A percentile compares a stretch with the other conserved stretches of the same genome.
These are phyloP conservation scores for Vigna nakashimae DNA, from an alignment of 306 rosid genomes.

Conservation along the genomic window DNA sequence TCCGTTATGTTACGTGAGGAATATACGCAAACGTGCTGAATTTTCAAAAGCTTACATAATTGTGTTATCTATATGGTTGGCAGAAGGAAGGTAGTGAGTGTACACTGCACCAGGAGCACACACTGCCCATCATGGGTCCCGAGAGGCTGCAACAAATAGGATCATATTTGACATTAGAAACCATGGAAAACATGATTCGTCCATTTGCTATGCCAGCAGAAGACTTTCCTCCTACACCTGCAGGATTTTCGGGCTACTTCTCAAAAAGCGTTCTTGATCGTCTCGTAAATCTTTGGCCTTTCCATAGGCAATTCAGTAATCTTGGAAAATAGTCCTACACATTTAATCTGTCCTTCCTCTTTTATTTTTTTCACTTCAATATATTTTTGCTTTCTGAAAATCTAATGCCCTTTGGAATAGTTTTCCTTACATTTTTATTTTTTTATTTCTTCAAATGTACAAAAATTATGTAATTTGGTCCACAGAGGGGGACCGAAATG, in stretches of 20 bases:
- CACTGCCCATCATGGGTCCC: slow-evolving; percentile 91
- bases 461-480: not conserved
- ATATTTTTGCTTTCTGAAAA: not conserved
- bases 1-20: too few species aligned
- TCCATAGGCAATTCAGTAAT: slow-evolving; percentile 66
- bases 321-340: slow-evolving; percentile 56
- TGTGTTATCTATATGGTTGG: slow-evolving; percentile 26
- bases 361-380: not conserved
- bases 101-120: slow-evolving; percentile 89
- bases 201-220: slow-evolving; percentile 99
- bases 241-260: slow-evolving; percentile 92
- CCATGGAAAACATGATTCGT: slow-evolving; percentile 88
- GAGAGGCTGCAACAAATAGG: slow-evolving; percentile 92
- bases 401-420: not conserved
- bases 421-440: not conserved
- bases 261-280: slow-evolving; percentile 92
- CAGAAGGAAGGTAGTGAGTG: slow-evolving; percentile 81
- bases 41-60: slow-evolving; percentile 28
- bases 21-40: not conserved
- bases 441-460: not conserved
- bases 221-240: slow-evolving; percentile 92
- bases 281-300: slow-evolving; percentile 95
- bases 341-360: not conserved
- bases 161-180: slow-evolving; percentile 84
- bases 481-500: not conserved